Percentiles rank a stretch among this genome's conserved stretches.
Evolutionary conservation across 768 basidiomycete genomes (phyloP).

Genomic region (Daedaleopsis sinensis): DNA sequence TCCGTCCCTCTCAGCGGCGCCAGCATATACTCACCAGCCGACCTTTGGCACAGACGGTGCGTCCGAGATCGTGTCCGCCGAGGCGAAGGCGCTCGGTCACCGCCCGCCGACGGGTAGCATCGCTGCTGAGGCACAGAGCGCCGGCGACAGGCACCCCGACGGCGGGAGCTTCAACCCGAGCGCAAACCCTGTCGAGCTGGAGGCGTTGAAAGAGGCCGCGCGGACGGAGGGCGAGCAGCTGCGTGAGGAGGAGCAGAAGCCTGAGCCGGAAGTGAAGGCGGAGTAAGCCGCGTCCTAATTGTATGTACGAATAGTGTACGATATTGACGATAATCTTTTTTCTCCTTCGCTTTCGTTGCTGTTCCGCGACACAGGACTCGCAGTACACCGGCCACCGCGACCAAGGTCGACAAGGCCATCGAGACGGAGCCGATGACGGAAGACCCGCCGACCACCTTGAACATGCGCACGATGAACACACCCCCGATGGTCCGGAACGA

Average conservation of each 20-base stretch:
- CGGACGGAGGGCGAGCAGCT: constrained; percentile 14
- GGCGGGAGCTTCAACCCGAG: constrained; percentile 19
- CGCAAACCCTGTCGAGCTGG: constrained; percentile 8
- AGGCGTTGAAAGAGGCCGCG: constrained; percentile 14
- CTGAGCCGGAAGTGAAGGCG: constrained; percentile 3
- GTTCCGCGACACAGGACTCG: not conserved
- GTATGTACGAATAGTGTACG: not conserved
- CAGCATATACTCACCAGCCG: not conserved
- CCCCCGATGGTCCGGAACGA: constrained; percentile 22
- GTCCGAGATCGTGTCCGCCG: constrained; percentile 15
- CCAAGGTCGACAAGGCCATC: constrained; percentile 5
- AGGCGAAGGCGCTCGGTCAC: constrained; percentile 23
- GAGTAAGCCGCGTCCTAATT: constrained; percentile 1
- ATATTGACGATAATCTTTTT: not conserved
- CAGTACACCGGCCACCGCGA: not conserved
- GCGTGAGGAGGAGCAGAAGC: constrained; percentile 8
- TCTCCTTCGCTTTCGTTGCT: not conserved
- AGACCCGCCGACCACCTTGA: not conserved
- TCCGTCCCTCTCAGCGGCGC: not conserved
- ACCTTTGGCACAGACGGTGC: constrained; percentile 14
- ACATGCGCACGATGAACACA: constrained; percentile 9
- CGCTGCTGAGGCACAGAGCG: constrained; percentile 26
- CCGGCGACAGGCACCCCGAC: constrained; percentile 17
- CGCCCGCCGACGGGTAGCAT: constrained; percentile 25
- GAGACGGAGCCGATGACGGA: constrained; percentile 14